phyloP scores from a whole-genome alignment of 805 yeast species.

The Pichia exigua region DNA sequence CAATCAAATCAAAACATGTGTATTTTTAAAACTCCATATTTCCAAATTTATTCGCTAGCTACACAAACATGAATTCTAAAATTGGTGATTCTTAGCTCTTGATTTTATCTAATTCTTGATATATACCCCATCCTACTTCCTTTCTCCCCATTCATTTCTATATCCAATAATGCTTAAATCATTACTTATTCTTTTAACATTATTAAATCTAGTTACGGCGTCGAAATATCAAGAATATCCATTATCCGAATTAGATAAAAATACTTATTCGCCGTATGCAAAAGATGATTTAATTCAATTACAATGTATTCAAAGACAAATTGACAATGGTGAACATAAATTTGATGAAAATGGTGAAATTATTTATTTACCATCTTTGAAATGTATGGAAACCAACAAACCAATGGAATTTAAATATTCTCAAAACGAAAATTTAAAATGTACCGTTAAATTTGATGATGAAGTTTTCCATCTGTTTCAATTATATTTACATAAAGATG shows the following conservation, averaged over 20 bases:
- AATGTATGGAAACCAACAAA: constrained; percentile 55
- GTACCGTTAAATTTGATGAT: constrained; percentile 57
- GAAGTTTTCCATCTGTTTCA: constrained; percentile 66
- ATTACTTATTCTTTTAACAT: background rate
- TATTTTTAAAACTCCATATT: background rate
- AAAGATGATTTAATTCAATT: constrained; percentile 38
- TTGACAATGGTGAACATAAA: constrained; percentile 70
- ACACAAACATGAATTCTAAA: background rate
- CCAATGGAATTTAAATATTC: constrained; percentile 53
- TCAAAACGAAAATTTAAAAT: constrained; percentile 42
- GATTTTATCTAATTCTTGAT: too few species aligned
- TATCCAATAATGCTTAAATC: background rate
- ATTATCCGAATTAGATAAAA: constrained; percentile 14
- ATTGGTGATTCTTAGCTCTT: too few species aligned
- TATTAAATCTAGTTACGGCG: constrained; percentile 4
- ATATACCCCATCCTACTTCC: background rate
- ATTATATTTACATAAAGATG: constrained; percentile 69
- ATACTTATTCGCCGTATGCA: constrained; percentile 15
- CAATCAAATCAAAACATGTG: background rate
- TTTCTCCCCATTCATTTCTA: background rate
- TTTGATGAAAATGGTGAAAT: constrained; percentile 56
- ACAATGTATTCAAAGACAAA: constrained; percentile 59
- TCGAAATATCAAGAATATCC: constrained; percentile 23
- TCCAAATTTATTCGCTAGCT: background rate
- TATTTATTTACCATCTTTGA: constrained; percentile 50